phyloP scores from a whole-genome alignment of 495 filamentous ascomycete genomes.

The Aspergillus biplanus region DNA sequence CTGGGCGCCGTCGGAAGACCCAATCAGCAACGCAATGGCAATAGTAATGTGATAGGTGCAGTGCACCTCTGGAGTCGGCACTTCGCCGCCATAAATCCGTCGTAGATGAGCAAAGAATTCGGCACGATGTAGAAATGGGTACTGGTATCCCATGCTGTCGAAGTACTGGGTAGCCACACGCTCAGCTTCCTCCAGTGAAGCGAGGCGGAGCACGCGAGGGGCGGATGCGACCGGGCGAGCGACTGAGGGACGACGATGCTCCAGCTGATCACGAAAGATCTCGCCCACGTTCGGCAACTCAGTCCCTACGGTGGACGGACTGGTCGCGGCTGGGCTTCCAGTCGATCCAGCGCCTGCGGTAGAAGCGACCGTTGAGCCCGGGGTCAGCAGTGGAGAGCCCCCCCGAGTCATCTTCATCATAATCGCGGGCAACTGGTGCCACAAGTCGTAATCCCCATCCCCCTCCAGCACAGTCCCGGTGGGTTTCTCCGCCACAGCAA shows the following conservation, averaged over 20 bases:
- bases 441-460: conserved; percentile 45
- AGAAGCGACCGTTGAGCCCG: conserved; percentile 21
- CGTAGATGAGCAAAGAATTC: conserved; percentile 44
- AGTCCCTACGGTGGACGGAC: conserved; percentile 32
- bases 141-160: conserved; percentile 50
- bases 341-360: conserved; percentile 30
- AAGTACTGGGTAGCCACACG: conserved; percentile 44
- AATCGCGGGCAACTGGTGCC: conserved; percentile 49
- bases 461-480: conserved; percentile 43
- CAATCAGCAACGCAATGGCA: conserved; percentile 44
- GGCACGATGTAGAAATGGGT: conserved; percentile 44
- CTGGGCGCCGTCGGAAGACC: conserved; percentile 38
- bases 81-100: conserved; percentile 43
- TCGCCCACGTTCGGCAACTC: conserved; percentile 50
- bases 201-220: conserved; percentile 41
- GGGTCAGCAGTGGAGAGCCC: conserved; percentile 15
- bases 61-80: conserved; percentile 42
- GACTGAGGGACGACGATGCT: conserved; percentile 45
- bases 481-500: conserved; percentile 38
- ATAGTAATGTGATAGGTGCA: conserved; percentile 49
- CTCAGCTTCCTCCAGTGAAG: conserved; percentile 47
- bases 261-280: conserved; percentile 50
- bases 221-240: conserved; percentile 41
- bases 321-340: conserved; percentile 29
- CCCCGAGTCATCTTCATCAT: conserved; percentile 44